Conservation (phyloP, 2,329 filamentous ascomycete genomes). For the Zymoseptoria ardabiliae region DNA sequence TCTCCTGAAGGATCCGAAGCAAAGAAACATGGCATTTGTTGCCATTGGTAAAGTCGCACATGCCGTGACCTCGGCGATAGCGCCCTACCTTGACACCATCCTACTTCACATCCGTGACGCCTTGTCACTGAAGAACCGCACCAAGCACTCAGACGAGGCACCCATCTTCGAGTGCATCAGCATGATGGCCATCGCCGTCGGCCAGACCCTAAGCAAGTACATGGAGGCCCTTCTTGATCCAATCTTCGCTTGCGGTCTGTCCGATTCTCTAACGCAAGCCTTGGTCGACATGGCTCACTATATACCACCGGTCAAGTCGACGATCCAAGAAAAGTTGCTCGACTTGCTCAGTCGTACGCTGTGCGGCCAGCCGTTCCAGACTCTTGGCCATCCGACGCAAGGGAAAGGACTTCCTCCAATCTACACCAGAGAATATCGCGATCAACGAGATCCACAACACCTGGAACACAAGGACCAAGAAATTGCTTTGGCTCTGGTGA, state of each 20-base stretch:
- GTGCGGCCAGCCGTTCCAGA: conserved; percentile 85
- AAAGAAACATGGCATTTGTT: conserved; percentile 87
- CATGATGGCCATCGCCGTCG: conserved; percentile 87
- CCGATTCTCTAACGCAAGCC: conserved; percentile 87
- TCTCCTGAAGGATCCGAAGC: conserved; percentile 90
- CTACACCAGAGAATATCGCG: conserved; percentile 59
- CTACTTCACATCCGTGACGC: conserved; percentile 90
- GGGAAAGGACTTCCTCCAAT: conserved; percentile 74
- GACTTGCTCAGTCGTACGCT: conserved; percentile 93
- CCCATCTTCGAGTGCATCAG: conserved; percentile 98
- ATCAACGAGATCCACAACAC: conserved; percentile 75
- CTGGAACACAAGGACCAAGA: conserved; percentile 75
- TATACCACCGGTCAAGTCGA: conserved; percentile 86
- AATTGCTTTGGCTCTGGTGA: conserved; percentile 87
- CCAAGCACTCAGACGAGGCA: conserved; percentile 53
- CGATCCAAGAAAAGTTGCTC: conserved; percentile 85
- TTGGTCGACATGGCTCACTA: conserved; percentile 98
- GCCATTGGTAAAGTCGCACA: conserved; percentile 96
- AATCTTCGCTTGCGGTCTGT: conserved; percentile 93
- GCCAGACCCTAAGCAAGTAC: conserved; percentile 94
- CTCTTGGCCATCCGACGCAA: conserved; percentile 83
- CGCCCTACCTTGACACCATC: conserved; percentile 89
- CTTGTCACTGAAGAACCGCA: conserved; percentile 68
- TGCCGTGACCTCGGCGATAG: conserved; percentile 90
- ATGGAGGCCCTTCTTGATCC: conserved; percentile 93